These are phyloP conservation scores for Nakazawaea anatomiae DNA, from an alignment of 805 yeast genomes.

Conservation along the genomic window DNA sequence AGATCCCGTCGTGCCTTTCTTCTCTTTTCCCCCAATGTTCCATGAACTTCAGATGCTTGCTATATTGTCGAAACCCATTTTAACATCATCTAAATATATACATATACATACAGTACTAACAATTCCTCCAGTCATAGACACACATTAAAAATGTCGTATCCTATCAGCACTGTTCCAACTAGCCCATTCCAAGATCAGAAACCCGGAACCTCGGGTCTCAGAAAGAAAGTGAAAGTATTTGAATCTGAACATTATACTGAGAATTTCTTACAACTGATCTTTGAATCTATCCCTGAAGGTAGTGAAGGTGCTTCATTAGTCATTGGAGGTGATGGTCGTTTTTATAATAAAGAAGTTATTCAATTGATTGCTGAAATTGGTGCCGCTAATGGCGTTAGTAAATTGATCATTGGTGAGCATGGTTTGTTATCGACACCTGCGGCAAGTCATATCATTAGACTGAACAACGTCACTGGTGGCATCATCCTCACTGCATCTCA, in stretches of 20 bases:
- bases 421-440: conserved; percentile 95
- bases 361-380: conserved; percentile 77
- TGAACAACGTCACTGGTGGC: conserved; percentile 75
- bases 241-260: conserved; percentile 78
- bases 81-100: too few relatives aligned
- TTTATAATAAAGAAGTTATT: conserved; percentile 76
- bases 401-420: conserved; percentile 79
- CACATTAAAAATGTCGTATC: background rate
- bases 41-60: too few relatives aligned
- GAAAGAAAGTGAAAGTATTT: conserved; percentile 86
- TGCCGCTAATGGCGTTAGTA: conserved; percentile 87
- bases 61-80: too few relatives aligned
- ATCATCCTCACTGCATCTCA: conserved; percentile 95
- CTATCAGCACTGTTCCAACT: conserved; percentile 43
- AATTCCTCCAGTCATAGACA: too few relatives aligned
- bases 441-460: conserved; percentile 86
- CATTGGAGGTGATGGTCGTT: conserved; percentile 97
- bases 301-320: conserved; percentile 67
- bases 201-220: conserved; percentile 96
- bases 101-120: too few relatives aligned
- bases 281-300: conserved; percentile 90
- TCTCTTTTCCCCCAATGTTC: background rate
- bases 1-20: background rate
- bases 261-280: conserved; percentile 84
- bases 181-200: conserved; percentile 84